Evolutionary conservation across 192 early-diverging fungal species (phyloP).

Genomic region (Gonapodya sp.): DNA sequence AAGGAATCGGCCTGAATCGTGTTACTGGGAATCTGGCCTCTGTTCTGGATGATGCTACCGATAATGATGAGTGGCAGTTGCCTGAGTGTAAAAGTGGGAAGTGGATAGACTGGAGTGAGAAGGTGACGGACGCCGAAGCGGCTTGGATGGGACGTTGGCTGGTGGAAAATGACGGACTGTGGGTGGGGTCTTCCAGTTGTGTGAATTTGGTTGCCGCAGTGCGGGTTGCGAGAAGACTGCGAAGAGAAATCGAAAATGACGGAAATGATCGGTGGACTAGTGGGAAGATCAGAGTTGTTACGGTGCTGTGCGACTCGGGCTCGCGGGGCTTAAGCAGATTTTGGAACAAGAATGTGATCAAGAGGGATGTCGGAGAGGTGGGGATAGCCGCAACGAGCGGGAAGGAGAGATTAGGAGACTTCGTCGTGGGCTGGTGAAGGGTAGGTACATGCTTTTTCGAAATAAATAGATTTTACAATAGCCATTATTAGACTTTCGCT

Average conservation of each 20-base stretch:
- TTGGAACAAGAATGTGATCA: slow-evolving; percentile 40
- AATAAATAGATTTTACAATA: too few species aligned
- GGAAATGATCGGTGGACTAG: not conserved
- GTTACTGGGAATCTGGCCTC: slow-evolving; percentile 76
- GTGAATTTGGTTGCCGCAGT: slow-evolving; percentile 89
- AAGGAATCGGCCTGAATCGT: slow-evolving; percentile 93
- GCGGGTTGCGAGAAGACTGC: slow-evolving; percentile 60
- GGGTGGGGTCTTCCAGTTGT: not conserved
- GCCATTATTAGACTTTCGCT: too few species aligned
- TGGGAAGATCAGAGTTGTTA: slow-evolving; percentile 78
- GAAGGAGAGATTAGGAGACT: not conserved
- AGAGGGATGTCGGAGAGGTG: not conserved
- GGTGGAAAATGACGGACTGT: slow-evolving; percentile 59
- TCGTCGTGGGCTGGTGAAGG: too few species aligned
- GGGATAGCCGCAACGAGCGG: not conserved
- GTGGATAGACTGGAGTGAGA: slow-evolving; percentile 68
- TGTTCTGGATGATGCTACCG: slow-evolving; percentile 23
- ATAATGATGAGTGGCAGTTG: slow-evolving; percentile 8
- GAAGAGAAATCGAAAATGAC: slow-evolving; percentile 37
- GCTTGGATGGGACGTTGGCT: slow-evolving; percentile 82
- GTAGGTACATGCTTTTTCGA: too few species aligned
- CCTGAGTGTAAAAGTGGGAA: slow-evolving; percentile 13
- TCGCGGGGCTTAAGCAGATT: slow-evolving; percentile 92
- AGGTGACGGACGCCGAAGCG: slow-evolving; percentile 80
- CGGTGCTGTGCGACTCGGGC: slow-evolving; percentile 82